Evolutionary conservation across 2,329 filamentous ascomycete species (phyloP).

Genomic region (Sclerotinia glacialis): DNA sequence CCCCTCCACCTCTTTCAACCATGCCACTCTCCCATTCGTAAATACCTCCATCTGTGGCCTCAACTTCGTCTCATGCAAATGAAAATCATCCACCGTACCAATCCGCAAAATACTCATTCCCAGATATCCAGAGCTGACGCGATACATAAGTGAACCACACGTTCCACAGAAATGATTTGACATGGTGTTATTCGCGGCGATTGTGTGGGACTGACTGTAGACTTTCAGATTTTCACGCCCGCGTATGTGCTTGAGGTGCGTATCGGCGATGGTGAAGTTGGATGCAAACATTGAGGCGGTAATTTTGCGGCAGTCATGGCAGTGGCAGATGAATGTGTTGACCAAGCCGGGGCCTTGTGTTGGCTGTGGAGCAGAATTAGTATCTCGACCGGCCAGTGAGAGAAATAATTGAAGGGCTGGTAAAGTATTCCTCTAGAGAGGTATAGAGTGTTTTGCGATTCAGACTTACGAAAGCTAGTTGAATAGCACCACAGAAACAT

Average conservation of each 20-base stretch:
- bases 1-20: conserved; percentile 45
- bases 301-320: conserved; percentile 59
- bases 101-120: conserved; percentile 51
- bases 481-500: conserved; percentile 57
- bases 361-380: conserved; percentile 40
- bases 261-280: conserved; percentile 52
- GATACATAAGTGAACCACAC: conserved; percentile 62
- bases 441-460: background rate
- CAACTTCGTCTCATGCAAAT: conserved; percentile 54
- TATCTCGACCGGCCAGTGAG: background rate
- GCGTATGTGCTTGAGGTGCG: conserved; percentile 48
- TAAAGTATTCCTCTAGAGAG: background rate
- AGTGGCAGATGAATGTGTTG: conserved; percentile 57
- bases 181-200: conserved; percentile 51
- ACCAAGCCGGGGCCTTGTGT: conserved; percentile 47
- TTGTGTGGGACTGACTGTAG: conserved; percentile 49
- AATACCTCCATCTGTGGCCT: conserved; percentile 54
- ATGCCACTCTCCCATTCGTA: conserved; percentile 50
- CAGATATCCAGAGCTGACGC: conserved; percentile 46
- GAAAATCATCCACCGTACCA: conserved; percentile 62
- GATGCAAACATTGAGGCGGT: conserved; percentile 61
- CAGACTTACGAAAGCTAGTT: conserved; percentile 50
- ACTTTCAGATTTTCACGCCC: conserved; percentile 50
- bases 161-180: conserved; percentile 59
- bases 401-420: background rate